Conservation (phyloP, 306 rosid species). For the Quercus variabilis region DNA sequence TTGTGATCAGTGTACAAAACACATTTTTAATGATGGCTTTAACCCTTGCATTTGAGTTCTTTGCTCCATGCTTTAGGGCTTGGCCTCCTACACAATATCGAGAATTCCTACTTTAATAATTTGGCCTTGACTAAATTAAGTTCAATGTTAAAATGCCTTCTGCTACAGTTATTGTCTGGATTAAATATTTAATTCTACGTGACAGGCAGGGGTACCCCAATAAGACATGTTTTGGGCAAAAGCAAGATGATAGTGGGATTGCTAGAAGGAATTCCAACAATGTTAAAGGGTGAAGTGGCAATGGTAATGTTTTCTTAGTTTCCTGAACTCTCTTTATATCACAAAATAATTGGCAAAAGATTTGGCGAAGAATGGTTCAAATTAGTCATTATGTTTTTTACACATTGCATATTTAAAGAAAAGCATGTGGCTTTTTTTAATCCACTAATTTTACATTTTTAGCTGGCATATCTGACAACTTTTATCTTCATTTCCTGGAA, state of each 20-base stretch:
- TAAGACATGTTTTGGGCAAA: slow-evolving; percentile 81
- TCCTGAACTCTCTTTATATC: neutral
- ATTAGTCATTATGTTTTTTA: neutral
- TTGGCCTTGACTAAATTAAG: slow-evolving; percentile 11
- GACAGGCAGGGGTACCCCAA: slow-evolving; percentile 76
- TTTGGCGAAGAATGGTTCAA: neutral
- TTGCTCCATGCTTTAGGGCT: neutral
- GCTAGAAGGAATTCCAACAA: slow-evolving; percentile 94
- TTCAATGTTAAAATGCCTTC: slow-evolving; percentile 11
- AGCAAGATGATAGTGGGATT: slow-evolving; percentile 89
- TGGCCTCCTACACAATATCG: neutral
- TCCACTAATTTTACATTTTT: neutral
- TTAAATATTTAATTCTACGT: slow-evolving; percentile 1
- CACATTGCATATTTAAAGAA: neutral
- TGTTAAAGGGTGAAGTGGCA: slow-evolving; percentile 95
- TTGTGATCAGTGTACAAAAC: neutral
- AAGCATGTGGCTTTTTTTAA: neutral
- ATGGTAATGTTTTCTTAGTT: slow-evolving; percentile 53
- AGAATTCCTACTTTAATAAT: neutral
- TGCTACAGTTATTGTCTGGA: slow-evolving; percentile 18
- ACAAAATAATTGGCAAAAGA: neutral
- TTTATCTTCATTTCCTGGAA: neutral
- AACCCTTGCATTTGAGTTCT: neutral
- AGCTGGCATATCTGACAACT: neutral
- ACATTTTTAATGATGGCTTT: neutral